These are phyloP conservation scores for Penicillium turbatum DNA, from an alignment of 495 filamentous ascomycete genomes.

Conservation along the genomic window DNA sequence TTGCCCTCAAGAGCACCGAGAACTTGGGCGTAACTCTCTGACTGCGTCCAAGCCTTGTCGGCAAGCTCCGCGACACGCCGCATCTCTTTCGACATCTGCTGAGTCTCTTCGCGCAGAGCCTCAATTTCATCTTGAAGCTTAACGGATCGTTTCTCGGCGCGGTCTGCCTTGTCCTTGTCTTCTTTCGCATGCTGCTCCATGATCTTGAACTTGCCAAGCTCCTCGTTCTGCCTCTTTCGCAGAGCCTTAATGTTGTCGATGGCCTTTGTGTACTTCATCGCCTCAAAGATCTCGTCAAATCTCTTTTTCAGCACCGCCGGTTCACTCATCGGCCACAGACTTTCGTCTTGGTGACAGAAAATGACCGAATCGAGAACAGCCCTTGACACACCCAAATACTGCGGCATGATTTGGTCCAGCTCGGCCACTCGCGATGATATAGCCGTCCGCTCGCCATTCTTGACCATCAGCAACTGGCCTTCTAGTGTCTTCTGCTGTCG, in stretches of 20 bases:
- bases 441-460: slow-evolving; percentile 71
- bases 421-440: slow-evolving; percentile 76
- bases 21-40: slow-evolving; percentile 56
- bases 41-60: slow-evolving; percentile 57
- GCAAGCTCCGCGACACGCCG: slow-evolving; percentile 51
- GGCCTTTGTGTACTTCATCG: slow-evolving; percentile 91
- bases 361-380: slow-evolving; percentile 91
- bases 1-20: slow-evolving; percentile 71
- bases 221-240: slow-evolving; percentile 74
- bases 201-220: slow-evolving; percentile 64
- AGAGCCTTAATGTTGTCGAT: slow-evolving; percentile 88
- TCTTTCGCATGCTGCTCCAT: slow-evolving; percentile 70
- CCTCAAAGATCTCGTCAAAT: slow-evolving; percentile 98
- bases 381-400: slow-evolving; percentile 83
- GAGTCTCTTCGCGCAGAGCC: slow-evolving; percentile 52
- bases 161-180: slow-evolving; percentile 84
- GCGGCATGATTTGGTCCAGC: slow-evolving; percentile 76
- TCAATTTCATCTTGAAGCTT: slow-evolving; percentile 74
- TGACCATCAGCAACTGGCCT: slow-evolving; percentile 64
- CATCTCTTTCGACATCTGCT: slow-evolving; percentile 53
- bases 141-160: slow-evolving; percentile 56
- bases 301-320: slow-evolving; percentile 78
- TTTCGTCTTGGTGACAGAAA: slow-evolving; percentile 98
- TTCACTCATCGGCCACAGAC: slow-evolving; percentile 96
- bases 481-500: slow-evolving; percentile 76